phyloP scores from a whole-genome alignment of 2,329 filamentous ascomycete species.

The Cytospora chrysosperma region DNA sequence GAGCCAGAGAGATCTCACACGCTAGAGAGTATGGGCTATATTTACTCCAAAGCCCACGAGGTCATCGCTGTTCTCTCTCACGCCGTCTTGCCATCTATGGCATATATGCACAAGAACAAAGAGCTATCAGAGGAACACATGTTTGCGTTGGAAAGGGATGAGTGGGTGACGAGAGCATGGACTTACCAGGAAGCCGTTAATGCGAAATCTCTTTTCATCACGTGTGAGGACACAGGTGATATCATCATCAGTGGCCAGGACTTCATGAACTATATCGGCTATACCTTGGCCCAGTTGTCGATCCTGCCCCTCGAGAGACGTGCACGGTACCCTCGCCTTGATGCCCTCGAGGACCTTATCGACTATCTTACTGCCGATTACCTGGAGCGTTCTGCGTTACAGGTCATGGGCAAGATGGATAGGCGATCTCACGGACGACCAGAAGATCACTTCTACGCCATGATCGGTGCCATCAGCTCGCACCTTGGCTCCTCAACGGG shows the following conservation, averaged over 20 bases:
- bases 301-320: not conserved
- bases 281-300: not conserved
- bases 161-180: conserved; percentile 13
- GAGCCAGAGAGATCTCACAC: not conserved
- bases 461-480: conserved; percentile 12
- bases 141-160: not conserved
- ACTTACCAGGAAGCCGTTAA: conserved; percentile 16
- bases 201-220: conserved; percentile 1
- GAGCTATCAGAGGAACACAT: not conserved
- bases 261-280: not conserved
- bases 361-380: conserved; percentile 1
- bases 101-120: not conserved
- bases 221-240: not conserved
- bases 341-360: conserved; percentile 5
- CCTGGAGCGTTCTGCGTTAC: conserved; percentile 6
- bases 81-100: not conserved
- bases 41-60: conserved; percentile 8
- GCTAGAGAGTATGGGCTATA: conserved; percentile 16
- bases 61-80: conserved; percentile 9
- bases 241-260: not conserved
- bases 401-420: conserved; percentile 13
- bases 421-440: conserved; percentile 4
- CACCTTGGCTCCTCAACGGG: not conserved
- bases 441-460: conserved; percentile 14
- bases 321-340: conserved; percentile 5